Conservation (phyloP, 139 green algal species). For the Chlamydomonas asymmetrica region DNA sequence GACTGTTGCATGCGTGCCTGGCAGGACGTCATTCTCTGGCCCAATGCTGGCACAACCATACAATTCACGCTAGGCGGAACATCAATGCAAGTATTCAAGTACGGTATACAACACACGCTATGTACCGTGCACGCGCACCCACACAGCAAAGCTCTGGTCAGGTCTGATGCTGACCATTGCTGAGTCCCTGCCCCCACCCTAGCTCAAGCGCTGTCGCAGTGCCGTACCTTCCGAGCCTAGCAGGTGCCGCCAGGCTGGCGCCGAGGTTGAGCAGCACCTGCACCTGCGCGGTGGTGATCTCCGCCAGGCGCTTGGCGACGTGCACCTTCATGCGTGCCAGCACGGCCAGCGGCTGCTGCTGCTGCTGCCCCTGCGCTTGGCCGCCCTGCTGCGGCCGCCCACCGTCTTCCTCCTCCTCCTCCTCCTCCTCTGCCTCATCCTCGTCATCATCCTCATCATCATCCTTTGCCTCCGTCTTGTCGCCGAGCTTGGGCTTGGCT, state of each 20-base stretch:
- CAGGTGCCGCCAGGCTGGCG: conserved; percentile 24
- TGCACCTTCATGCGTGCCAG: conserved; percentile 8
- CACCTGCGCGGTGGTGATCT: conserved; percentile 39
- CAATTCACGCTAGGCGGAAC: no score
- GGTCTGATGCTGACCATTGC: no score
- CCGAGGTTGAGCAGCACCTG: conserved; percentile 42
- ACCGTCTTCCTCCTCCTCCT: conserved; percentile 1
- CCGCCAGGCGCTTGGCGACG: conserved; percentile 37
- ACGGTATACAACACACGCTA: no score
- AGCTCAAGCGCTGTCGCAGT: background rate
- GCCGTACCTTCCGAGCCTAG: conserved; percentile 18
- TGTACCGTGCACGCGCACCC: no score
- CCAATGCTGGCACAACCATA: no score
- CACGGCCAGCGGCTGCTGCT: background rate
- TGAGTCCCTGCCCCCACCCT: no score
- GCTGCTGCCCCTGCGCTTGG: background rate
- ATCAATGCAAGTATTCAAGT: no score
- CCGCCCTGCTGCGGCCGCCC: background rate
- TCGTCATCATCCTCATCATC: background rate
- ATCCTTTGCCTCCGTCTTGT: no score
- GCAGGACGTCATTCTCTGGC: no score
- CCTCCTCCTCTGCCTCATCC: background rate
- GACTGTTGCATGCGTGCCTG: no score
- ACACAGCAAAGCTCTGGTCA: no score
- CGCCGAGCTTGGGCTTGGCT: background rate